Evolutionary conservation across 2,329 filamentous ascomycete species (phyloP).

Genomic region (Trichocomaceae sp.): DNA sequence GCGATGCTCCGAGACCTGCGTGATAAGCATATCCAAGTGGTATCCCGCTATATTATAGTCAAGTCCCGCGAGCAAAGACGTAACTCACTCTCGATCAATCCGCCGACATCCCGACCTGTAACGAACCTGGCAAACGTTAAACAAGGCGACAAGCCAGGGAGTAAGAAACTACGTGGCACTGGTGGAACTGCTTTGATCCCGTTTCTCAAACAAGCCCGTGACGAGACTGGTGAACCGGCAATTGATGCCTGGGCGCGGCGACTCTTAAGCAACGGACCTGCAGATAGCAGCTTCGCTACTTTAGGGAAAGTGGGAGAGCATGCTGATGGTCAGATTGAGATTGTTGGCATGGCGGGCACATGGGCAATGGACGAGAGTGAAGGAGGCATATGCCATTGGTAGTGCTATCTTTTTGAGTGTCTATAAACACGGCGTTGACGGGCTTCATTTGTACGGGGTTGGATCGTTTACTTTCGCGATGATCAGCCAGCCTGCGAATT

Average conservation of each 20-base stretch:
- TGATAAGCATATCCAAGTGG: conserved; percentile 93
- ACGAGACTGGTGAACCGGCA: conserved; percentile 90
- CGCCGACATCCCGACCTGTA: conserved; percentile 31
- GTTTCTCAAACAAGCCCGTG: conserved; percentile 91
- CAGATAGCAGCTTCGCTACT: conserved; percentile 31
- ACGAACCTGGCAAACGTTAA: conserved; percentile 50
- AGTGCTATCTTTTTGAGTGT: conserved; percentile 11
- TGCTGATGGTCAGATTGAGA: conserved; percentile 49
- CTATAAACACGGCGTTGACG: not conserved
- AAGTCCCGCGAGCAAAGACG: conserved; percentile 70
- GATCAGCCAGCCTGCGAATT: not conserved
- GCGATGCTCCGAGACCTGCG: conserved; percentile 70
- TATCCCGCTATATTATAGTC: conserved; percentile 89
- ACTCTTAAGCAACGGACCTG: conserved; percentile 49
- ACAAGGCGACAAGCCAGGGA: conserved; percentile 36
- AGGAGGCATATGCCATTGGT: conserved; percentile 54
- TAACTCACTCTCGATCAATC: conserved; percentile 54
- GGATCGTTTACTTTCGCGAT: not conserved
- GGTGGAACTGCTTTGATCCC: conserved; percentile 91
- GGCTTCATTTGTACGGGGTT: not conserved
- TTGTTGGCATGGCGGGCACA: conserved; percentile 69
- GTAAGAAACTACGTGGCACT: conserved; percentile 70
- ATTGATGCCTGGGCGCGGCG: conserved; percentile 61
- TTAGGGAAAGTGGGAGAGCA: conserved; percentile 50
- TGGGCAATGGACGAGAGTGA: conserved; percentile 87